Evolutionary conservation across 2,329 filamentous ascomycete species (phyloP).

Genomic region (Mariannaea elegans): DNA sequence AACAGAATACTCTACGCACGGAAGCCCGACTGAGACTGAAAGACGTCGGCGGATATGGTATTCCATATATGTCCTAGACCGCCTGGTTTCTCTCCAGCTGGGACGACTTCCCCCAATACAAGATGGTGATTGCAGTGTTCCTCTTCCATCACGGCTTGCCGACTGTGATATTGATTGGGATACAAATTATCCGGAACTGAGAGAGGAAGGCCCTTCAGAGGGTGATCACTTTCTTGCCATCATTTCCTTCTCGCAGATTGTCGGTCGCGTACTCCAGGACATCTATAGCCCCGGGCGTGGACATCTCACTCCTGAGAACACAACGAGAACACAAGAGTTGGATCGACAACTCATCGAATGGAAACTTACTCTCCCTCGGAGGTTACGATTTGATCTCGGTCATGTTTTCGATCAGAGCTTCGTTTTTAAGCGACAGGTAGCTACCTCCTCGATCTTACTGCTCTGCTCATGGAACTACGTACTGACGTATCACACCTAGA

Average conservation of each 20-base stretch:
- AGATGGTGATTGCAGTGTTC: conserved; percentile 42
- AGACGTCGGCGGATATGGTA: conserved; percentile 46
- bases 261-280: conserved; percentile 44
- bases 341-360: conserved; percentile 44
- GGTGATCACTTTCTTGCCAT: conserved; percentile 47
- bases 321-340: conserved; percentile 27
- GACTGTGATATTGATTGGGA: conserved; percentile 32
- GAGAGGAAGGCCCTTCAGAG: conserved; percentile 10
- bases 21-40: conserved; percentile 19
- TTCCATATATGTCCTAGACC: conserved; percentile 50
- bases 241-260: conserved; percentile 46
- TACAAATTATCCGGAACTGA: background rate
- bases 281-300: conserved; percentile 1
- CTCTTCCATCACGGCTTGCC: conserved; percentile 38
- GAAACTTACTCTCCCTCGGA: conserved; percentile 45
- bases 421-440: conserved; percentile 45
- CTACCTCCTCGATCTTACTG: background rate
- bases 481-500: conserved; percentile 40
- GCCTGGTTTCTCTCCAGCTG: conserved; percentile 49
- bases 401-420: conserved; percentile 47
- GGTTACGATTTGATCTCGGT: conserved; percentile 49
- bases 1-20: conserved; percentile 21
- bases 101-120: conserved; percentile 50
- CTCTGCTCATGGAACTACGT: no score
- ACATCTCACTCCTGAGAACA: no score